Conservation (phyloP, 106 monocot genomes). For the Dactylorhiza incarnata region DNA sequence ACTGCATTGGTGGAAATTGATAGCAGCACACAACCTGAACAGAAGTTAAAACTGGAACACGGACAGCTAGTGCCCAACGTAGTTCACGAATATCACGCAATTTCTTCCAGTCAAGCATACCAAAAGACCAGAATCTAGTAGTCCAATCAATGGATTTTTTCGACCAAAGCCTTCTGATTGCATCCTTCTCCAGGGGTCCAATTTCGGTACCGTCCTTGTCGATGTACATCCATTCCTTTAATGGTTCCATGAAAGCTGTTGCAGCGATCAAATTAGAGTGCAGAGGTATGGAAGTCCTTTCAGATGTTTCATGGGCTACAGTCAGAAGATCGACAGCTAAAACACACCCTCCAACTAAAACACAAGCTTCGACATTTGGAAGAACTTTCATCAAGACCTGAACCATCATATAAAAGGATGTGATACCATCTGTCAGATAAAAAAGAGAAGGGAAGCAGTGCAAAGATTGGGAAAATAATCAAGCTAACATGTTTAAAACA, state of each 20-base stretch:
- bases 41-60: conserved; percentile 85
- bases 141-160: conserved; percentile 88
- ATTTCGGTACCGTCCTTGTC: conserved; percentile 66
- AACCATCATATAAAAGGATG: neutral
- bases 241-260: conserved; percentile 95
- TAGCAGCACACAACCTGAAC: conserved; percentile 52
- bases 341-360: conserved; percentile 94
- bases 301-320: conserved; percentile 84
- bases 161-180: conserved; percentile 82
- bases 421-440: neutral
- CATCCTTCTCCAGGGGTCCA: conserved; percentile 94
- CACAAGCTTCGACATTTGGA: conserved; percentile 83
- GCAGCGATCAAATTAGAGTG: conserved; percentile 98
- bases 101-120: conserved; percentile 92
- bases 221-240: conserved; percentile 96
- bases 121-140: conserved; percentile 88
- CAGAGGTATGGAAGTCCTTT: conserved; percentile 88
- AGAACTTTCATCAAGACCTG: conserved; percentile 89
- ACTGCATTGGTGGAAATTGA: neutral
- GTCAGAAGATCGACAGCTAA: conserved; percentile 91
- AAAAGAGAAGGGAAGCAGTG: neutral
- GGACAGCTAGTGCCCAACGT: conserved; percentile 77
- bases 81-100: conserved; percentile 96
- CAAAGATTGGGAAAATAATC: neutral
- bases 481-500: conserved; percentile 2